Evolutionary conservation across 2,329 filamentous ascomycete species (phyloP), one percentile per base, ranked within the genome.

Genomic region (Akanthomyces muscarius): DNA sequence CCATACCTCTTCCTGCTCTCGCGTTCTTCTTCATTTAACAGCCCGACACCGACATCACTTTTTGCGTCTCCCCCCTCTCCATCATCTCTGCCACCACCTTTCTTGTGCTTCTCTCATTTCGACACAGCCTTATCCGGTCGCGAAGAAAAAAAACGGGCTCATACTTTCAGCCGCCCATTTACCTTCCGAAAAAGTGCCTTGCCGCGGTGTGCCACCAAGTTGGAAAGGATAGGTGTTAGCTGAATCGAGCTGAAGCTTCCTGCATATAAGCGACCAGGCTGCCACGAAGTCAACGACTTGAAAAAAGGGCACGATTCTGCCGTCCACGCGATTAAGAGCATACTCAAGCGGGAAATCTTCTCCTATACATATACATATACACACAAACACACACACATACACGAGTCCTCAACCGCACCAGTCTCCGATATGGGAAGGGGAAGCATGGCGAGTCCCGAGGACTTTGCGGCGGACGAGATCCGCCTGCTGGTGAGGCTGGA

Each of bases 401-500:
- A 1, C 23, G 44, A 14, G 18, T 30, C 5, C 47, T 44, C 38
- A 28, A 38, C 51, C 33, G 6, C 3, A 21, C 28, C 44, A 28
- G 30, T 59, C 33, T 14, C 41, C 33, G n/a, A 53, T 36, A 63
- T 63, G 61, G 61, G 47, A 28, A 42, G 18, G 41, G 58, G 23
- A 41, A 38, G 38, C 3, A 62, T 62, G 58, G 45, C 60, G 14
- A 25, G 21, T 7, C 47, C 53, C 7, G 71, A 75, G 66, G 61
- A 66, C 33, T 69, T 81, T n/a, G 69, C 71, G 0, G 52, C 66
- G 8, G 64, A 72, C 4, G 74, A 83, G 66, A 72, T 78, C 58
- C 66, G 73, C 16, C 74, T 74, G 10, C 76, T 85, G 51, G 76
- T 81, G 23, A 69, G 76, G 51, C 74, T 84, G 56, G 84, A 86